Evolutionary conservation across 495 filamentous ascomycete genomes (phyloP).

Genomic region (Tetracladium marchalianum): DNA sequence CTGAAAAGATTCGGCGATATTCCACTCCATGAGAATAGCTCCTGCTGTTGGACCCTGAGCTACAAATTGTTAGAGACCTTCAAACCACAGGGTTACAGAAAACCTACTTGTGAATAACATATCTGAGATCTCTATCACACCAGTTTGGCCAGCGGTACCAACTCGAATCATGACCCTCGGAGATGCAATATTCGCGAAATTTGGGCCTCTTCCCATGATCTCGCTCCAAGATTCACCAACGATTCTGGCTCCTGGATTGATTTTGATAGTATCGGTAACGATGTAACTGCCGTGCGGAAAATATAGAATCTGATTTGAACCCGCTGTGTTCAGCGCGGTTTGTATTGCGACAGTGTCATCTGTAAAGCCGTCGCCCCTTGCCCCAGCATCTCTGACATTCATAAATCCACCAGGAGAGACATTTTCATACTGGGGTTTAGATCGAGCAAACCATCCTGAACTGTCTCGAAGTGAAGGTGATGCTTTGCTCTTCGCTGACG

Average conservation of each 20-base stretch:
- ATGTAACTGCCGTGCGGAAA: conserved; percentile 52
- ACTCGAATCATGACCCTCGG: conserved; percentile 23
- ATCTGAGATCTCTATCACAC: conserved; percentile 21
- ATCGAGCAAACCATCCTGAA: conserved; percentile 23
- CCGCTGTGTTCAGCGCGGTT: conserved; percentile 24
- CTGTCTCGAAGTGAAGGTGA: conserved; percentile 11
- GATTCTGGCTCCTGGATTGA: conserved; percentile 44
- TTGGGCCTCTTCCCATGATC: conserved; percentile 24
- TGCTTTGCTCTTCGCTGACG: conserved; percentile 28
- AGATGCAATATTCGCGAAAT: conserved; percentile 20
- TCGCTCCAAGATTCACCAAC: conserved; percentile 44
- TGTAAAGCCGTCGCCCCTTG: conserved; percentile 56
- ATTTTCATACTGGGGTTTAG: conserved; percentile 37
- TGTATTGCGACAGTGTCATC: conserved; percentile 50
- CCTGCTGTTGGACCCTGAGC: conserved; percentile 3
- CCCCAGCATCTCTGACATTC: conserved; percentile 44
- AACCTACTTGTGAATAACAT: conserved; percentile 33
- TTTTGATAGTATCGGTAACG: conserved; percentile 43
- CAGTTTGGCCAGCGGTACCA: conserved; percentile 23
- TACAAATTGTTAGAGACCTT: neutral
- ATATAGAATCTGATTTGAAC: conserved; percentile 31
- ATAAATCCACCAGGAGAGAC: conserved; percentile 33
- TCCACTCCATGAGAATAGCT: conserved; percentile 22
- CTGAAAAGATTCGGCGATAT: conserved; percentile 7
- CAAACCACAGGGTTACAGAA: conserved; percentile 2